phyloP scores from a whole-genome alignment of 164 flowering plant species.

The Piper longum region DNA sequence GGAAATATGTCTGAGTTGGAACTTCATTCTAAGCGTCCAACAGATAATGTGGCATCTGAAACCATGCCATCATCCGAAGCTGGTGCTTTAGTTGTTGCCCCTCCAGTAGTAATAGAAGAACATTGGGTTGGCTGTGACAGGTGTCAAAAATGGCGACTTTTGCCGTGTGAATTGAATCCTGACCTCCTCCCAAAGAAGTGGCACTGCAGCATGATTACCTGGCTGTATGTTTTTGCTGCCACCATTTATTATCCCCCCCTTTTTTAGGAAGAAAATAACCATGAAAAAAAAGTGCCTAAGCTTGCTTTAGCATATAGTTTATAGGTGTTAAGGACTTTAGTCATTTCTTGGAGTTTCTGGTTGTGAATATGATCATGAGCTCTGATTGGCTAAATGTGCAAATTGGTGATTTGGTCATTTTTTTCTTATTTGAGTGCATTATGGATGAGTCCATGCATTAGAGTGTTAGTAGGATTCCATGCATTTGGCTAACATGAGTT shows the following conservation, averaged over 20 bases:
- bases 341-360: too few species aligned
- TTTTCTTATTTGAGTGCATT: neutral
- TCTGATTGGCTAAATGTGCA: too few species aligned
- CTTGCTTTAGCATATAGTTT: neutral
- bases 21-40: neutral
- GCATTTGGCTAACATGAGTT: neutral
- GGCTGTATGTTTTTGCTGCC: slow-evolving; percentile 70
- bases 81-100: slow-evolving; percentile 14
- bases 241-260: neutral
- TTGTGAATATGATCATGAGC: too few species aligned
- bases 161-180: slow-evolving; percentile 57
- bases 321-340: neutral
- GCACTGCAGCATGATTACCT: slow-evolving; percentile 77
- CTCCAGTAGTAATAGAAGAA: slow-evolving; percentile 39
- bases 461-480: neutral
- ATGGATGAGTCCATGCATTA: neutral
- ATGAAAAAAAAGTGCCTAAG: neutral
- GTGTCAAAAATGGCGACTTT: slow-evolving; percentile 83
- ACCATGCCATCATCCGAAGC: slow-evolving; percentile 6
- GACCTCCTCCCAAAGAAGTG: slow-evolving; percentile 69
- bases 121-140: slow-evolving; percentile 84
- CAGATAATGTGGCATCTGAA: neutral
- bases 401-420: neutral
- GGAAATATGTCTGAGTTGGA: slow-evolving; percentile 11
- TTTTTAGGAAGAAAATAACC: neutral